Percentiles rank a stretch among this genome's conserved stretches.
These are phyloP conservation scores for Ophiostoma pallidulum DNA, from an alignment of 2,329 filamentous ascomycete genomes.

Conservation along the genomic window DNA sequence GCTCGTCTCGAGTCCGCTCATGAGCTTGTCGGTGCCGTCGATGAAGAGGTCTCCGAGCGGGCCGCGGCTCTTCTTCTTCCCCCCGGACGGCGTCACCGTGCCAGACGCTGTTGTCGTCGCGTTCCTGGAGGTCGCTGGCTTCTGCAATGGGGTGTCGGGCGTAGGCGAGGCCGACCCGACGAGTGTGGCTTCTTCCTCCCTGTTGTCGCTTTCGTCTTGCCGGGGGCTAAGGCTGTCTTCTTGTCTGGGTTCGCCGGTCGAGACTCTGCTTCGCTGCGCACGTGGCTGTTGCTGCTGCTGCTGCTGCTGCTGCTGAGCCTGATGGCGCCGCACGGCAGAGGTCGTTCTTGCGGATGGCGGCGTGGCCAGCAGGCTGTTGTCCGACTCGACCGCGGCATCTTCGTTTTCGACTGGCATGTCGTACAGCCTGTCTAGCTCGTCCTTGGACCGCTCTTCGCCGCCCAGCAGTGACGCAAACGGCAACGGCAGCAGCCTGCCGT, in stretches of 20 bases:
- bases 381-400: background rate
- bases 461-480: background rate
- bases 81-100: background rate
- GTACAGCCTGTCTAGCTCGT: slow-evolving; percentile 13
- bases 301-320: too few species aligned
- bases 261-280: background rate
- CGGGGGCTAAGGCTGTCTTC: background rate
- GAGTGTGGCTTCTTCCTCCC: slow-evolving; percentile 9
- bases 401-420: slow-evolving; percentile 18
- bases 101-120: background rate
- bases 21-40: slow-evolving; percentile 27
- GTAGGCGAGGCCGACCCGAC: slow-evolving; percentile 13
- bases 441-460: background rate
- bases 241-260: background rate
- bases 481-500: background rate
- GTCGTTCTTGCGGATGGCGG: background rate
- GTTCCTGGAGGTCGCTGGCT: background rate
- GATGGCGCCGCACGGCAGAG: too few species aligned
- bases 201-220: background rate
- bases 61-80: slow-evolving; percentile 14
- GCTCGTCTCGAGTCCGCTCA: slow-evolving; percentile 41
- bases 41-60: slow-evolving; percentile 11
- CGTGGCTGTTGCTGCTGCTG: background rate
- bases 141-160: slow-evolving; percentile 12
- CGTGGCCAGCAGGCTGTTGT: background rate